A percentile compares a stretch with the other conserved stretches of the same genome.
Evolutionary conservation across 371 early-diverging fungal species (phyloP).

Genomic region (Rhizopus delemar): DNA sequence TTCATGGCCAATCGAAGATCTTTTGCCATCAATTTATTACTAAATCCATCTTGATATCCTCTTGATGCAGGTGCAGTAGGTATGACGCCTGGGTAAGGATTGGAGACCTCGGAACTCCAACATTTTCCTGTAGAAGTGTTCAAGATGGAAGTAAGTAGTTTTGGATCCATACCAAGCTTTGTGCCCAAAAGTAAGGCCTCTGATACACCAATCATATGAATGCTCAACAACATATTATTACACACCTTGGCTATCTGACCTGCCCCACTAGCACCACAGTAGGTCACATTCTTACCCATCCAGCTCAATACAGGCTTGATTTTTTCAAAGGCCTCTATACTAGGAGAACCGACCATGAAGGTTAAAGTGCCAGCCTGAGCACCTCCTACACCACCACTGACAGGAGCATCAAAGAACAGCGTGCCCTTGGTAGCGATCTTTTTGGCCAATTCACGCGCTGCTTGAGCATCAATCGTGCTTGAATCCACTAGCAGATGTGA

Average conservation of each 20-base stretch:
- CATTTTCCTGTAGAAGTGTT: slow-evolving; percentile 90
- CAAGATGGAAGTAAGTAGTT: slow-evolving; percentile 79
- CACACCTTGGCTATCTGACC: slow-evolving; percentile 96
- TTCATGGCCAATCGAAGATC: slow-evolving; percentile 89
- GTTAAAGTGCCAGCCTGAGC: slow-evolving; percentile 92
- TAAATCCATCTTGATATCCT: slow-evolving; percentile 92
- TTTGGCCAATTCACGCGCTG: slow-evolving; percentile 68
- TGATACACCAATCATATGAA: slow-evolving; percentile 90
- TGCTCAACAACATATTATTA: slow-evolving; percentile 96
- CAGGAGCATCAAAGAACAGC: slow-evolving; percentile 91
- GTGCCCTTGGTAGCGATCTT: slow-evolving; percentile 59
- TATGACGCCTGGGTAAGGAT: slow-evolving; percentile 88
- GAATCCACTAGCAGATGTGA: slow-evolving; percentile 80
- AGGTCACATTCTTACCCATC: slow-evolving; percentile 95
- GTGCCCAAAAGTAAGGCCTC: slow-evolving; percentile 92
- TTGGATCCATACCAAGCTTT: slow-evolving; percentile 88
- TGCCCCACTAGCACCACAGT: slow-evolving; percentile 85
- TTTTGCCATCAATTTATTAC: slow-evolving; percentile 88
- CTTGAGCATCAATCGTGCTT: slow-evolving; percentile 86
- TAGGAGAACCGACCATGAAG: slow-evolving; percentile 94
- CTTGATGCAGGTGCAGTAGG: slow-evolving; percentile 82
- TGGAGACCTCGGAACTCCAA: slow-evolving; percentile 91
- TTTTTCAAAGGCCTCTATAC: slow-evolving; percentile 57
- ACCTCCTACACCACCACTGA: slow-evolving; percentile 91
- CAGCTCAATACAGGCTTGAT: slow-evolving; percentile 67